Evolutionary conservation across 2,329 filamentous ascomycete genomes (phyloP), one percentile per base, ranked within the genome.

Genomic region (Drechslera avenae): DNA sequence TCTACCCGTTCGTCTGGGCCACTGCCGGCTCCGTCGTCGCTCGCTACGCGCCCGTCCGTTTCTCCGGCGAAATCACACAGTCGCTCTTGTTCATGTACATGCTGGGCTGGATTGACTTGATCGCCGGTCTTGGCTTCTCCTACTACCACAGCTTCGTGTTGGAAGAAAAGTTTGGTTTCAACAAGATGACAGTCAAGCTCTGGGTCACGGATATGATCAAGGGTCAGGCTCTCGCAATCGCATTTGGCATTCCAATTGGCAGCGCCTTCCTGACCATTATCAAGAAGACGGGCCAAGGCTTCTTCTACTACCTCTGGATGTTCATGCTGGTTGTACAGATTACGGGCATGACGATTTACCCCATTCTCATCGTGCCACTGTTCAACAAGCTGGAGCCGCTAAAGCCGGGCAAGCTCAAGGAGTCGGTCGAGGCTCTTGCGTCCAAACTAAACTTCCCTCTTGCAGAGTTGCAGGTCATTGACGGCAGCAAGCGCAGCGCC

Each of bases 341-440:
- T 57, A 93, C 94, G 73, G 92, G 90, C 77, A 96, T 97, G 68
- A 96, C 94, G 37, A 89, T 97, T 72, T 99, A 97, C 77, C 94
- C 94, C 1, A 90, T 96, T 66, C 86, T 88, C 57, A 97, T 99
- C 63, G 83, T 97, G 39, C 94, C 94, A 3, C 77, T 99, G 64
- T 99, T 99, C 84, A 99, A 99, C 83, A 99, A 97, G 79, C 85
- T 99, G 50, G 95, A 92, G 23, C 93, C 94, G 14, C 84, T 99
- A 36, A 83, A 96, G 71, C 86, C 91, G 49, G 94, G 94, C 58
- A 82, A 86, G 57, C 83, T 99, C 68, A 97, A 97, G 83, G 86
- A 87, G 23, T 85, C 87, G 44, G 91, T 97, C 48, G 93, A 99
- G 75, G 83, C 80, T 30, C 83, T 99, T 50, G 91, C 94, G 41